Evolutionary conservation across 1,284 basidiomycete species (phyloP), one percentile per base, ranked within the genome.

Genomic region (Sphagnurus paluster): DNA sequence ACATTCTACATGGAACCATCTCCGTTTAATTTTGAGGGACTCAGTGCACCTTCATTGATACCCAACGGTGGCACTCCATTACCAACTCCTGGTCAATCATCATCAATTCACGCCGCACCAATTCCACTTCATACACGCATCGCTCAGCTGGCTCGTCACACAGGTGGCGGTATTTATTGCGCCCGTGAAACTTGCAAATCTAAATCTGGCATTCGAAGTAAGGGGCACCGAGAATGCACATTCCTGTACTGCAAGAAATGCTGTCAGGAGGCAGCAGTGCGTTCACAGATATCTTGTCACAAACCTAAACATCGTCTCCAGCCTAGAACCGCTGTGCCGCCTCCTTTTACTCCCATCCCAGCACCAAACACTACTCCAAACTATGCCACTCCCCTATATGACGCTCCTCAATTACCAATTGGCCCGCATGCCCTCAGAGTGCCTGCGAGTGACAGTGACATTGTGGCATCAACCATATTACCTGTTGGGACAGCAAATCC

Each of bases 141-240:
- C 17, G 20, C 20, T 11, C 11, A 11, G 5, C 37, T 38, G 3
- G 2, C 11, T 5, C 37, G 37, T 21, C 37, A 19, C 10, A 23
- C 37, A 3, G 37, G 37, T 11, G 38, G 29, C 10, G 24, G 38
- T 11, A 39, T 39, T 39, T 28, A 14, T 13, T 39, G 38, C 29
- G 38, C 24, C 24, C 23, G 25, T 17, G n/a, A 16, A 26, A 16
- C 9, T 11, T 39, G 38, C 13, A 39, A 13, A 28, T 39, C 38
- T 5, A 39, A 17, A 19, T n/a, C 14, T 13, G 38, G 38, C 3
- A 26, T 39, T 16, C 24, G 38, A 25, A 39, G 13, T 2, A 39
- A 39, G 16, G 38, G 38, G 5, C 38, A 39, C 16, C 10, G 21
- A 17, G 38, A 39, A 3, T 37, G 36, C 14, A 37, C 20, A 13